Evolutionary conservation across 2,329 filamentous ascomycete genomes (phyloP).

Genomic region (Botrytis aclada): DNA sequence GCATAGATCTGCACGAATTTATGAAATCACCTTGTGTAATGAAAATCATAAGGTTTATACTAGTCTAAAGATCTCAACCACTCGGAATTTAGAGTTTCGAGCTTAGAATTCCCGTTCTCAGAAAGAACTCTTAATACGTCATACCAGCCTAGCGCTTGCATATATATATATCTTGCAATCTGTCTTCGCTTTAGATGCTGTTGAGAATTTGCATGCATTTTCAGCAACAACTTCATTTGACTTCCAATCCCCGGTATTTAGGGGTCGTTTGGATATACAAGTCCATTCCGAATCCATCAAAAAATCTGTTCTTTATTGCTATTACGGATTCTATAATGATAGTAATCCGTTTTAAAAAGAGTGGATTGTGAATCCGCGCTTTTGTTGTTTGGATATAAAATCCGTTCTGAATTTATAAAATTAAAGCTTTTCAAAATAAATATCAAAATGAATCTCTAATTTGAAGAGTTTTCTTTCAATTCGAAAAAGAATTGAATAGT

Average conservation of each 20-base stretch:
- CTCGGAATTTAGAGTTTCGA: not conserved
- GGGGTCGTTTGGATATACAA: no score
- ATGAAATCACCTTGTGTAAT: not conserved
- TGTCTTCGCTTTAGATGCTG: not conserved
- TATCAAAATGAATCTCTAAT: no score
- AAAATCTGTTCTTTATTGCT: no score
- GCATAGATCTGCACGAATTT: not conserved
- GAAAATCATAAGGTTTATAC: not conserved
- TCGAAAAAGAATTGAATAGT: no score
- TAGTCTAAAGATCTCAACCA: not conserved
- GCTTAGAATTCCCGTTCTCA: not conserved
- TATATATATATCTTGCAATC: not conserved
- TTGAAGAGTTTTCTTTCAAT: no score
- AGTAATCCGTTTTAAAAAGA: no score
- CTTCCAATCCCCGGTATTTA: not conserved
- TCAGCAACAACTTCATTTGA: not conserved
- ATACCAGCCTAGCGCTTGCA: not conserved
- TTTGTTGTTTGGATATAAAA: no score
- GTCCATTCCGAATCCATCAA: no score
- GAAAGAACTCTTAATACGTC: not conserved
- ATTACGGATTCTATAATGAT: no score
- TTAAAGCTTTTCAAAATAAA: no score
- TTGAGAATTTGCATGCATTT: not conserved
- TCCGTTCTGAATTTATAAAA: no score
- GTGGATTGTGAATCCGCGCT: no score